These are phyloP conservation scores for Malassezia pachydermatis DNA, from an alignment of 1,284 basidiomycete species.

Conservation along the genomic window DNA sequence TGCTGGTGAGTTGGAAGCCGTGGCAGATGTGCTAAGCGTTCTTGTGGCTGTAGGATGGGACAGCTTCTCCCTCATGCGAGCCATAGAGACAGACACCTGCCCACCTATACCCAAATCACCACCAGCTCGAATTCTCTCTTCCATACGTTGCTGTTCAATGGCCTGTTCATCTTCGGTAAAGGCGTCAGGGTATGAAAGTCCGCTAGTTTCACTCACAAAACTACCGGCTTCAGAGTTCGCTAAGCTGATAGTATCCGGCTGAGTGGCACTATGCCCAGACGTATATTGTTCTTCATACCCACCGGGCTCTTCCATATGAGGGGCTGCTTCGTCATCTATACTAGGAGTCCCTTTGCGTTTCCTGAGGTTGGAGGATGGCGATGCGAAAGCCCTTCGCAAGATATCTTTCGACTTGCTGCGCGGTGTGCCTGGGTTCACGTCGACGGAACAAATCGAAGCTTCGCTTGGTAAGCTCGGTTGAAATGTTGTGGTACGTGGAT, in stretches of 20 bases:
- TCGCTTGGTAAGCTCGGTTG: constrained; percentile 37
- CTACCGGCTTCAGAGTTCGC: constrained; percentile 36
- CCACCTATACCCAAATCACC: constrained; percentile 40
- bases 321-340: no score
- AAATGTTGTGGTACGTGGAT: constrained; percentile 37
- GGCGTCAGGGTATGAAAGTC: no score
- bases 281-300: constrained; percentile 19
- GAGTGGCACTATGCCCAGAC: constrained; percentile 19
- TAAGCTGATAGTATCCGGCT: constrained; percentile 12
- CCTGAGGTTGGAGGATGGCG: not conserved
- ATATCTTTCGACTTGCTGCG: constrained; percentile 18
- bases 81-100: not conserved
- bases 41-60: not conserved
- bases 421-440: constrained; percentile 42
- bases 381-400: no score
- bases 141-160: constrained; percentile 39
- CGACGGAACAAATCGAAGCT: constrained; percentile 42
- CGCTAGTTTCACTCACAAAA: constrained; percentile 20
- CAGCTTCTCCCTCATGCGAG: not conserved
- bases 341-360: no score
- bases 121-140: constrained; percentile 32
- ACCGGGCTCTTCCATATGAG: constrained; percentile 20
- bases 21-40: constrained; percentile 9
- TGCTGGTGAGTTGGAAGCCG: constrained; percentile 3
- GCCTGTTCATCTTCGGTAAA: constrained; percentile 29